Evolutionary conservation across 179 eudicot species (phyloP).

Genomic region (Silene vulgaris): DNA sequence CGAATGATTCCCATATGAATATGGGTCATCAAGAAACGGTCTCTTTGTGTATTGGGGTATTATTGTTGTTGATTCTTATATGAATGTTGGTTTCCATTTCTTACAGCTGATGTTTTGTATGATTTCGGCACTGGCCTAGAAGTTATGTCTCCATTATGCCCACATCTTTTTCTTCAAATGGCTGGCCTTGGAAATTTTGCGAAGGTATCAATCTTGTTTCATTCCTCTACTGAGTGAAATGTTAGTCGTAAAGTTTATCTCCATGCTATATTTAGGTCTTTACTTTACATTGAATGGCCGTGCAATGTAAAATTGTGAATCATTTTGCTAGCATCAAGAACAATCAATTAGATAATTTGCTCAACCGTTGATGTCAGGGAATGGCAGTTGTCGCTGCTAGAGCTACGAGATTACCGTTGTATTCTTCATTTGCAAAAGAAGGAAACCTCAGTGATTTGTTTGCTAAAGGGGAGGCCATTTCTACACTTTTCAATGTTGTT

Average conservation of each 20-base stretch:
- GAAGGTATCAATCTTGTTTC: constrained; percentile 48
- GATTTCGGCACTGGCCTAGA: constrained; percentile 94
- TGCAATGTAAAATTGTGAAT: neutral
- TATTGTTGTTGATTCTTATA: neutral
- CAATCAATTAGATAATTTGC: constrained; percentile 11
- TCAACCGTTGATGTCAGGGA: constrained; percentile 48
- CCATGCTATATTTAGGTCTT: neutral
- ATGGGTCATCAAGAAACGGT: neutral
- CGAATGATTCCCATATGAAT: neutral
- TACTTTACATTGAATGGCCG: neutral
- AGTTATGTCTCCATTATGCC: constrained; percentile 86
- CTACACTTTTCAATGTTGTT: constrained; percentile 77
- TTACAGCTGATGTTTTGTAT: constrained; percentile 90
- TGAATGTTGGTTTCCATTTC: constrained; percentile 11
- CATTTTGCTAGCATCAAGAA: neutral
- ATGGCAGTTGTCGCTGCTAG: constrained; percentile 99
- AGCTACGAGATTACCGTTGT: constrained; percentile 90
- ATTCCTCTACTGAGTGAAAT: neutral
- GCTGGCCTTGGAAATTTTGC: constrained; percentile 98
- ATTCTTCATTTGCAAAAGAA: constrained; percentile 95
- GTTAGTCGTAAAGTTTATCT: neutral
- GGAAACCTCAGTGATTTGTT: constrained; percentile 94
- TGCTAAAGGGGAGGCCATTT: constrained; percentile 97
- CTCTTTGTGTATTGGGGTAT: neutral
- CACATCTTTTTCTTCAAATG: constrained; percentile 83